Base-by-base conservation (phyloP, 176 grass and related monocot species). In the Puya raimondii region DNA sequence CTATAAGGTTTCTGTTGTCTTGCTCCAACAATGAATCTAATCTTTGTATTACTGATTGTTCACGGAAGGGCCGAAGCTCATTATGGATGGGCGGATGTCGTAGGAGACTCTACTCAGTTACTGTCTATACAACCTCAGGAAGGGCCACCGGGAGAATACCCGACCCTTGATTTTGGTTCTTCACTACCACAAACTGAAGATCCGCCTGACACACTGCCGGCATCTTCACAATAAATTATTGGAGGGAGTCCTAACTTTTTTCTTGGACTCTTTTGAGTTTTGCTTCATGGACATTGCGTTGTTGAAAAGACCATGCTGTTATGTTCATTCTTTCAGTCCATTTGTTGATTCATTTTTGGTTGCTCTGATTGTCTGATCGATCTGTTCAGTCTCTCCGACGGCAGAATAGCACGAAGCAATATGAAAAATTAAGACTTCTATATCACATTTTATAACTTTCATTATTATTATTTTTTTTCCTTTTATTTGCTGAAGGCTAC, bases 81-180 rank as follows among this genome's bases (percentile, higher is more conserved):
- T 53, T 99, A 99, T 25, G 89, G 94, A 78, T 99, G 94, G 94
- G 94, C 89, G 0, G 94, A 93, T 18, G 89, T 93, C 0, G 94
- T 99, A 1, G 94, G 94, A 23, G 94, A 99, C 69, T 99, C 94
- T 0, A 88, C 80, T 3, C 94, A 99, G 51, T 49, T 99, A 27
- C 49, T 99, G 17, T 99, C 87, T 13, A 99, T 93, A 84, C 80
- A 88, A 63, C 87, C 84, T 18, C 77, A 77, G 1, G 77, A 82
- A 54, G 81, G 80, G 75, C 89, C 84, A 61, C 89, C 94, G 12
- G 84, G 94, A 26, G 82, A 88, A 14, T 86, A 68, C 63, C 86
- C 84, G 1, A 74, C 26, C 10, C 58, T 85, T 18, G 79, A 84
- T 78, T 92, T 97, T 69, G 81, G 84, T 64, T 83, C 89, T 12